Conservation (phyloP, 2,329 filamentous ascomycete species). For the Ophiostoma australiae region DNA sequence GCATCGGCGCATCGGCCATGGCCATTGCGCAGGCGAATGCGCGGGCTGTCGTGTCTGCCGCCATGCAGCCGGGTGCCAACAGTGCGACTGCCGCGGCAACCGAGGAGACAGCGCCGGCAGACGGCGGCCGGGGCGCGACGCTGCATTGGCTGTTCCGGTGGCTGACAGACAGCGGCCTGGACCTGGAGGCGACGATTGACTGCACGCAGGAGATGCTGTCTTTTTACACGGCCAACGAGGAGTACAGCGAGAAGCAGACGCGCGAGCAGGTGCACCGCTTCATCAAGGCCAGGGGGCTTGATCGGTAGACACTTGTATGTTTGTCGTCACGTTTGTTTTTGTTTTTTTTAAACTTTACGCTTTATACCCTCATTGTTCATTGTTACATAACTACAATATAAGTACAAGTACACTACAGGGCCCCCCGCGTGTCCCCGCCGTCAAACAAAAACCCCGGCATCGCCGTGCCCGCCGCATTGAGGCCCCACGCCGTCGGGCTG, state of each 20-base stretch:
- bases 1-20: conserved; percentile 7
- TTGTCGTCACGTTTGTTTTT: too few species aligned
- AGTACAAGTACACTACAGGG: not conserved
- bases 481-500: conserved; percentile 37
- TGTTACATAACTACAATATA: not conserved
- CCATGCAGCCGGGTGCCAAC: not conserved
- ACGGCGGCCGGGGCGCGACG: conserved; percentile 40
- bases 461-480: conserved; percentile 31
- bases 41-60: conserved; percentile 26
- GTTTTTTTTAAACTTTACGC: not conserved
- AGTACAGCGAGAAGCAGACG: conserved; percentile 57
- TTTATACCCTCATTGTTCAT: not conserved
- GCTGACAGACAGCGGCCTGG: conserved; percentile 79
- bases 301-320: conserved; percentile 39
- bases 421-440: not conserved
- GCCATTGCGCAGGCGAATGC: conserved; percentile 25
- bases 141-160: conserved; percentile 66
- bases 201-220: conserved; percentile 88
- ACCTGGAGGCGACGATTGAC: conserved; percentile 79
- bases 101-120: not conserved
- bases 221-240: conserved; percentile 68
- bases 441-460: not conserved
- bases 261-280: conserved; percentile 56
- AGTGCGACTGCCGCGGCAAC: not conserved
- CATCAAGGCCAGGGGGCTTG: conserved; percentile 53